phyloP scores from a whole-genome alignment of 768 basidiomycete species.

The Lentinula guzmanii region DNA sequence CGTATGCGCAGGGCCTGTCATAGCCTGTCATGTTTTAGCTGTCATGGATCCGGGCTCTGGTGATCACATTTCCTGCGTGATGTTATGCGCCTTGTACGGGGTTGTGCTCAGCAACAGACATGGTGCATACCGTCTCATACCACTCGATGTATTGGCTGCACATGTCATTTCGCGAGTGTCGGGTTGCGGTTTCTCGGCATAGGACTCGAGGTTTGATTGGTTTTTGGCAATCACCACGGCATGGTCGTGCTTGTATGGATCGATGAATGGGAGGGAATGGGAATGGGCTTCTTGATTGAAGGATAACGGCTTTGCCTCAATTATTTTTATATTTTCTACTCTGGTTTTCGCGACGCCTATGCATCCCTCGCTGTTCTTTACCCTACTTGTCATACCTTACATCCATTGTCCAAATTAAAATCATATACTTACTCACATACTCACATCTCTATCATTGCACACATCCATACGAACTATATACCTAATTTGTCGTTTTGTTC shows the following conservation, averaged over 20 bases:
- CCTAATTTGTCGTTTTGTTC: background rate
- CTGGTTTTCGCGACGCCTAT: background rate
- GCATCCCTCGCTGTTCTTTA: background rate
- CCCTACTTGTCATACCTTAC: background rate
- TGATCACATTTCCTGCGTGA: background rate
- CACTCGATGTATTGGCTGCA: background rate
- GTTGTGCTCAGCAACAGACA: background rate
- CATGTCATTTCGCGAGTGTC: background rate
- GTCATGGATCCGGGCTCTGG: background rate
- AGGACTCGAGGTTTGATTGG: too few species aligned
- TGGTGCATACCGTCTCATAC: background rate
- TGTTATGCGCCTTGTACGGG: background rate
- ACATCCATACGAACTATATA: background rate
- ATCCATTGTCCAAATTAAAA: background rate
- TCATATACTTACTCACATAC: background rate
- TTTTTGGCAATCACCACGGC: background rate
- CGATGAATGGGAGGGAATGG: background rate
- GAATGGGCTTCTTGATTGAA: background rate
- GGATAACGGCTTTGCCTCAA: background rate
- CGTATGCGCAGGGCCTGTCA: background rate
- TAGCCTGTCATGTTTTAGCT: background rate
- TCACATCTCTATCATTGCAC: background rate
- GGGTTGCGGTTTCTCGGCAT: too few species aligned
- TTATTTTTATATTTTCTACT: background rate
- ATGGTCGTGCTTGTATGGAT: background rate